phyloP scores from a whole-genome alignment of 2,329 filamentous ascomycete species.

The Diplodia seriata region DNA sequence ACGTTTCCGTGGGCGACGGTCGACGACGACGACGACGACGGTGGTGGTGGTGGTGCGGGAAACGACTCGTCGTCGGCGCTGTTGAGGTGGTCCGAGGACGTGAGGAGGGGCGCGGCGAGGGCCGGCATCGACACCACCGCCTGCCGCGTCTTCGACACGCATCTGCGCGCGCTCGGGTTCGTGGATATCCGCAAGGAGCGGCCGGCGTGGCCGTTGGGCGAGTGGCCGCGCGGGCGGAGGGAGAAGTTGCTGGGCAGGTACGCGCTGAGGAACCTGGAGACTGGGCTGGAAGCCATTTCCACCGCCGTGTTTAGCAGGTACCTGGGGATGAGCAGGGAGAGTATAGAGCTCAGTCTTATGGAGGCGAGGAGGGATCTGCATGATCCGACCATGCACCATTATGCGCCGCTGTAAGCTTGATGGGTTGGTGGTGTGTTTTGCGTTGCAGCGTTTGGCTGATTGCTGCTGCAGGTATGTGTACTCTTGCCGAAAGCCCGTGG shows the following conservation, averaged over 20 bases:
- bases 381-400: not conserved
- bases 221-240: constrained; percentile 9
- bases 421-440: too few species aligned
- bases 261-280: constrained; percentile 9
- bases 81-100: constrained; percentile 10
- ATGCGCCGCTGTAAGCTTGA: constrained; percentile 2
- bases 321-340: constrained; percentile 13
- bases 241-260: constrained; percentile 14
- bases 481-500: not conserved
- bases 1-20: constrained; percentile 35
- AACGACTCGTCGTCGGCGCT: constrained; percentile 12
- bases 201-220: constrained; percentile 17
- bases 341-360: not conserved
- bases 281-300: constrained; percentile 15
- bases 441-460: too few species aligned
- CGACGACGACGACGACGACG: too few species aligned
- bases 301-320: constrained; percentile 27
- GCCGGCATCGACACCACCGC: constrained; percentile 45
- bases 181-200: not conserved
- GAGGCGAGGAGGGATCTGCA: constrained; percentile 17
- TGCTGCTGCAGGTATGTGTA: not conserved
- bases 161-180: constrained; percentile 11
- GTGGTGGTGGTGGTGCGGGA: not conserved
- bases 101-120: constrained; percentile 13
- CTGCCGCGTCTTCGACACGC: constrained; percentile 41